Conservation (phyloP, 176 grass and related monocot genomes). For the barley (Hordeum vulgare) region MorexV3_pseudomolecules_assembly NC_058521.1:386060488-386060987, state of each 20-base stretch:
- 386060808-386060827: no score
- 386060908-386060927: no score
- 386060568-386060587: not conserved
- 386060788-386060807: no score
- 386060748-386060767: not conserved
- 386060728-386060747: not conserved
- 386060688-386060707: not conserved
- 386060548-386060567: no score
- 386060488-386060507: no score
- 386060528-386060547: not conserved
- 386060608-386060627: not conserved
- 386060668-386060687: not conserved
- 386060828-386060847: no score
- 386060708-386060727: not conserved
- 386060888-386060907: no score
- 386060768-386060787: not conserved
- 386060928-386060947: no score
- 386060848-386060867: no score
- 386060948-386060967: no score
- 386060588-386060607: not conserved
- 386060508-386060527: not conserved
- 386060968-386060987: no score
- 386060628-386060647: not conserved
- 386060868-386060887: no score
- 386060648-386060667: not conserved